phyloP scores from a whole-genome alignment of 2,329 filamentous ascomycete genomes.

The Pseudogymnoascus sp. region DNA sequence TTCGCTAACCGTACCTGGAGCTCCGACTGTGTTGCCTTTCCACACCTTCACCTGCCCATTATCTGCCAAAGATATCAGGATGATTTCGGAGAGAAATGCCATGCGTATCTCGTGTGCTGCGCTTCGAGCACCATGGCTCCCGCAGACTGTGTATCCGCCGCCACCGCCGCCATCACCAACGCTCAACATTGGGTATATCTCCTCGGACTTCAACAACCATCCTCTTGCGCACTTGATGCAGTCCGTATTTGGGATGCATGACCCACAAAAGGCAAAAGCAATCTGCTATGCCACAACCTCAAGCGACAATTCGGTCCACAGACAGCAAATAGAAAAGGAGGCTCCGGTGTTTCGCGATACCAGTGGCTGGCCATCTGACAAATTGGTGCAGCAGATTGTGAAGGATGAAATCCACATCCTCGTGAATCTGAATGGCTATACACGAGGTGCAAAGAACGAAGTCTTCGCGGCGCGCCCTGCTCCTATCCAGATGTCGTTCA shows the following conservation, averaged over 20 bases:
- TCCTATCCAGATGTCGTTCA: constrained; percentile 98
- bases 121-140: constrained; percentile 78
- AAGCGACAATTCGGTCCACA: constrained; percentile 82
- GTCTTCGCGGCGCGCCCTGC: constrained; percentile 92
- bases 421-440: constrained; percentile 97
- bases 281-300: constrained; percentile 94
- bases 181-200: constrained; percentile 91
- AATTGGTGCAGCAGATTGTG: constrained; percentile 77
- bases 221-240: constrained; percentile 97
- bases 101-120: constrained; percentile 89
- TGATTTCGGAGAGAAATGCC: constrained; percentile 92
- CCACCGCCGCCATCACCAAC: constrained; percentile 73
- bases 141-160: constrained; percentile 72
- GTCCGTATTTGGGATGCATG: constrained; percentile 90
- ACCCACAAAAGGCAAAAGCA: constrained; percentile 65
- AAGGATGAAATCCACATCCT: constrained; percentile 87
- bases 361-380: constrained; percentile 78
- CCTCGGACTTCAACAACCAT: constrained; percentile 98
- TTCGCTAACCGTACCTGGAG: constrained; percentile 69
- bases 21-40: constrained; percentile 91
- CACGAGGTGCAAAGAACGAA: constrained; percentile 90
- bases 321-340: constrained; percentile 86
- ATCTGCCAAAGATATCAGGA: constrained; percentile 81
- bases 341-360: constrained; percentile 87
- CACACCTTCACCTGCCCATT: constrained; percentile 96